Evolutionary conservation across 2,329 filamentous ascomycete genomes (phyloP).

Genomic region (Ceratocystis harringtonii): DNA sequence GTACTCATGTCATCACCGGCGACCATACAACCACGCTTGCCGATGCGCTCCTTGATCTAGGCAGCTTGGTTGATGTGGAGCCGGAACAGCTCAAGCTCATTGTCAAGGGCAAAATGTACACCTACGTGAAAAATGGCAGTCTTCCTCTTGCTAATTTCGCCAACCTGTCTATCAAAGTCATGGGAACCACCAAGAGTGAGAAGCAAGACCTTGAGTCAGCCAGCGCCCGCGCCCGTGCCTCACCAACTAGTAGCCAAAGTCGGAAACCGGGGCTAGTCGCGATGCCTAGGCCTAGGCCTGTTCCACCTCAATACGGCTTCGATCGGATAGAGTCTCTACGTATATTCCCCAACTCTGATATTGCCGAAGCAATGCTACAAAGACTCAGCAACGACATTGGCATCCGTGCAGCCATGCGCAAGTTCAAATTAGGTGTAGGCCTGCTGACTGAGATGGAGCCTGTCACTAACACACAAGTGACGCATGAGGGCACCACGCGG

Average conservation of each 20-base stretch:
- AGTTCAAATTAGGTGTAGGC: constrained; percentile 70
- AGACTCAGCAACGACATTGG: constrained; percentile 70
- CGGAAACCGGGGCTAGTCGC: constrained; percentile 23
- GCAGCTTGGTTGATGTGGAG: not conserved
- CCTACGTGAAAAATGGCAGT: not conserved
- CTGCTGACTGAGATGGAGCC: constrained; percentile 95
- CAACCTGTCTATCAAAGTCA: constrained; percentile 1
- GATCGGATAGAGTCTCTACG: constrained; percentile 57
- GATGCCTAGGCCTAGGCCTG: not conserved
- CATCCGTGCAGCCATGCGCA: constrained; percentile 68
- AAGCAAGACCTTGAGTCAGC: constrained; percentile 26
- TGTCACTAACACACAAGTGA: constrained; percentile 54
- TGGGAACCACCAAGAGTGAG: constrained; percentile 10
- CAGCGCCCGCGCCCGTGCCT: constrained; percentile 14
- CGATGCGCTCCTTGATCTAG: not conserved
- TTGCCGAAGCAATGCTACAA: constrained; percentile 56
- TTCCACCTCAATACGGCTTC: constrained; percentile 33
- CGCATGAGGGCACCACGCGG: constrained; percentile 54
- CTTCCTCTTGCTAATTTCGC: not conserved
- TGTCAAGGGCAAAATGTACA: constrained; percentile 3
- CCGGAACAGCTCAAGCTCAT: constrained; percentile 7
- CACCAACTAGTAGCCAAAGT: not conserved
- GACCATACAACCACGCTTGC: not conserved
- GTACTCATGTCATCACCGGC: not conserved
- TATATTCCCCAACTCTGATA: constrained; percentile 61